phyloP scores from a whole-genome alignment of 441 rosid species.

The Aleurites moluccanus region DNA sequence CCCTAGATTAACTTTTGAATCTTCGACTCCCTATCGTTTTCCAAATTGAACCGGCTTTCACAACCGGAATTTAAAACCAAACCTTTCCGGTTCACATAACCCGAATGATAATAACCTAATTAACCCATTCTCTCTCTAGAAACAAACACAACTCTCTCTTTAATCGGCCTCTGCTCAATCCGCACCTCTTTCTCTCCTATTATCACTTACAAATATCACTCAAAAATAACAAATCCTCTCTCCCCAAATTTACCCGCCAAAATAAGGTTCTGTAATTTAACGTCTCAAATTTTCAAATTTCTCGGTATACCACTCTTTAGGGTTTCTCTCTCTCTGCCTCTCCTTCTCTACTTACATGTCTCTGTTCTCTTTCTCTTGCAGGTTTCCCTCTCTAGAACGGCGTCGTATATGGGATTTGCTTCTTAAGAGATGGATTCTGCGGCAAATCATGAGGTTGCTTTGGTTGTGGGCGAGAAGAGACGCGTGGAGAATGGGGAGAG shows the following conservation, averaged over 20 bases:
- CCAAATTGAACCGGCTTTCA: background rate
- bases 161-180: constrained; percentile 15
- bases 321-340: constrained; percentile 25
- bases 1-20: background rate
- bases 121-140: constrained; percentile 13
- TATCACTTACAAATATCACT: constrained; percentile 4
- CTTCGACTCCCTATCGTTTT: background rate
- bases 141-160: background rate
- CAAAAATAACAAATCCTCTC: background rate
- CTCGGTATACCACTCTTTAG: constrained; percentile 21
- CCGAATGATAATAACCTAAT: background rate
- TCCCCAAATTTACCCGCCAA: constrained; percentile 42
- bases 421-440: constrained; percentile 37
- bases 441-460: constrained; percentile 9
- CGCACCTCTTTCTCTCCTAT: constrained; percentile 15
- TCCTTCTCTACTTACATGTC: constrained; percentile 20
- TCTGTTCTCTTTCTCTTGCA: constrained; percentile 24
- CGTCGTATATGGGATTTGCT: constrained; percentile 11
- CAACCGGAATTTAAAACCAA: background rate
- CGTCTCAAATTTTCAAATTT: constrained; percentile 15
- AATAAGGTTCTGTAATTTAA: constrained; percentile 19
- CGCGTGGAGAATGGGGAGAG: constrained; percentile 30
- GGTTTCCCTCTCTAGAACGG: background rate
- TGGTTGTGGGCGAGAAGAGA: constrained; percentile 40
- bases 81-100: constrained; percentile 19